phyloP scores from a whole-genome alignment of 2,329 filamentous ascomycete genomes.

The Cylindrodendrum hubeiense region DNA sequence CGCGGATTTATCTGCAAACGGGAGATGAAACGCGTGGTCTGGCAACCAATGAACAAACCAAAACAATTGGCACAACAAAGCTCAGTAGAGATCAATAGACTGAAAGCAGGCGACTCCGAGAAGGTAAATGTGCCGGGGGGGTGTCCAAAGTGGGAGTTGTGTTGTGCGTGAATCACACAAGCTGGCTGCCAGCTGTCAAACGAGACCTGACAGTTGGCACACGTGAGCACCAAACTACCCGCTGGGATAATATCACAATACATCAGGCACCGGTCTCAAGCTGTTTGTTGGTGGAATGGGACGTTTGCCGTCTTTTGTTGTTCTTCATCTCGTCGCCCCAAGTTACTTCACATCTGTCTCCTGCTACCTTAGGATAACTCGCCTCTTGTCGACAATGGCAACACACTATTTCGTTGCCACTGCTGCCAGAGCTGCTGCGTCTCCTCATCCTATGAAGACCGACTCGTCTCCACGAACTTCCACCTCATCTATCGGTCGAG shows the following conservation, averaged over 20 bases:
- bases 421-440: constrained; percentile 39
- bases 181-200: neutral
- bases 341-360: neutral
- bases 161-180: neutral
- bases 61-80: neutral
- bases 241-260: neutral
- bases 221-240: neutral
- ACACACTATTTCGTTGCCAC: constrained; percentile 30
- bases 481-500: constrained; percentile 70
- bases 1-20: neutral
- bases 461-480: constrained; percentile 48
- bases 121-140: neutral
- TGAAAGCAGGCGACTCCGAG: neutral
- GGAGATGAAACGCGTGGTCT: neutral
- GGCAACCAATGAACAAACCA: neutral
- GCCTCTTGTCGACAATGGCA: constrained; percentile 31
- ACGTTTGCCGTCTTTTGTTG: neutral
- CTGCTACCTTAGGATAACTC: constrained; percentile 5
- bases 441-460: constrained; percentile 48
- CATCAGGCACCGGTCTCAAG: neutral
- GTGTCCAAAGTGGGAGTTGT: neutral
- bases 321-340: neutral
- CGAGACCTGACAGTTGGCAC: neutral
- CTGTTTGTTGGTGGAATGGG: neutral
- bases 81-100: neutral